phyloP scores from a whole-genome alignment of 208 protist genomes.

The Novymonas esmeraldas region DNA sequence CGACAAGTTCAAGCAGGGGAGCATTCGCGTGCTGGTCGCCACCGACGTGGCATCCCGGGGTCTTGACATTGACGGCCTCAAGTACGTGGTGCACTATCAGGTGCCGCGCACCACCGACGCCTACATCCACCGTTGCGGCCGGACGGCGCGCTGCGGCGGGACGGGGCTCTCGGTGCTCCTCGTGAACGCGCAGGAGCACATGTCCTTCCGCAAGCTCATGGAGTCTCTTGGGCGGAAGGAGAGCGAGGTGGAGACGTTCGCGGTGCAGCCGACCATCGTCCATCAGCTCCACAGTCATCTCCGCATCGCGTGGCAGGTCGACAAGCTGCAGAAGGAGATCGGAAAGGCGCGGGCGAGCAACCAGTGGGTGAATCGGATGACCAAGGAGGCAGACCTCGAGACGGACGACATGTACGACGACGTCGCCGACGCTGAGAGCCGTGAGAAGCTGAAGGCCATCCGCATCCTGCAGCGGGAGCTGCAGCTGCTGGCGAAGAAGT shows the following conservation, averaged over 20 bases:
- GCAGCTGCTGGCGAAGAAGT: constrained; percentile 62
- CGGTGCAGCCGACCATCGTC: constrained; percentile 79
- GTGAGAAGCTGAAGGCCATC: constrained; percentile 78
- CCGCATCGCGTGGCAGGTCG: constrained; percentile 80
- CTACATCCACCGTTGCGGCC: constrained; percentile 97
- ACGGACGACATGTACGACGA: constrained; percentile 86
- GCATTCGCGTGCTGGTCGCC: constrained; percentile 84
- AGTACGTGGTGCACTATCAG: constrained; percentile 98
- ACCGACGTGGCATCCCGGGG: constrained; percentile 94
- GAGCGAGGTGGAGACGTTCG: constrained; percentile 76
- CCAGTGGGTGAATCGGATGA: constrained; percentile 80
- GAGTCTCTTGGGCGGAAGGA: constrained; percentile 68
- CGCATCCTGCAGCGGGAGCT: constrained; percentile 69
- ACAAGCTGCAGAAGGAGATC: constrained; percentile 88
- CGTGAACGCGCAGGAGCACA: constrained; percentile 89
- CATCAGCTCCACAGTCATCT: constrained; percentile 82
- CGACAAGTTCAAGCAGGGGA: constrained; percentile 88
- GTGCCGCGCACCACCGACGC: constrained; percentile 93
- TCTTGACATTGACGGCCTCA: constrained; percentile 95
- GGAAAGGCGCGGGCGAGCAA: constrained; percentile 72
- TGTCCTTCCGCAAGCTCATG: constrained; percentile 84
- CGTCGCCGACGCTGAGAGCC: constrained; percentile 68
- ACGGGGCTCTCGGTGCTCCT: constrained; percentile 83
- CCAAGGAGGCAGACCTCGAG: constrained; percentile 74
- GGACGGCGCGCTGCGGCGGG: constrained; percentile 94